Conservation (phyloP, 805 yeast genomes). For the Suhomyces emberorum region DNA sequence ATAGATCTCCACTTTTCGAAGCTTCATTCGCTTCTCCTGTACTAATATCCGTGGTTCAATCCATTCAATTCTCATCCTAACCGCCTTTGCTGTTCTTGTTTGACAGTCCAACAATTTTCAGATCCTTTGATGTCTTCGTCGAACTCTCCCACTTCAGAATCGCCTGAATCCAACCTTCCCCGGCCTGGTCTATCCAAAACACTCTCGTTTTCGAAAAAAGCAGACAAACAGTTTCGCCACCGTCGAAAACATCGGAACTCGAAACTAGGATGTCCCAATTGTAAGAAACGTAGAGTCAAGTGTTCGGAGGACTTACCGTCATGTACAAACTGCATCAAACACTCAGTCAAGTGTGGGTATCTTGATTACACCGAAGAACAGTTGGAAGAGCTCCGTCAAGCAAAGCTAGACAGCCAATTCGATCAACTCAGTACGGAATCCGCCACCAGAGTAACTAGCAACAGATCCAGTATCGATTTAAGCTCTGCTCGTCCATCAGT, state of each 20-base stretch:
- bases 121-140: background rate
- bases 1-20: too few species aligned
- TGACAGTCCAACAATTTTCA: too few species aligned
- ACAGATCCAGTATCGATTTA: too few species aligned
- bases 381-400: slow-evolving; percentile 23
- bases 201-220: background rate
- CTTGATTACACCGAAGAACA: slow-evolving; percentile 32
- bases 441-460: background rate
- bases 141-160: background rate
- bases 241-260: slow-evolving; percentile 25
- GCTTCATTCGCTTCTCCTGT: too few species aligned
- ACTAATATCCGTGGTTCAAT: too few species aligned
- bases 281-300: slow-evolving; percentile 49
- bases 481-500: too few species aligned
- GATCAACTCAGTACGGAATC: too few species aligned
- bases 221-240: slow-evolving; percentile 7
- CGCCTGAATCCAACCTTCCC: slow-evolving; percentile 1
- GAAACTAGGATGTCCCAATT: slow-evolving; percentile 46
- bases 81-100: too few species aligned
- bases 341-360: slow-evolving; percentile 38
- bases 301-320: slow-evolving; percentile 42
- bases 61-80: too few species aligned
- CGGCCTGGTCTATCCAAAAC: background rate
- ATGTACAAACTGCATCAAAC: slow-evolving; percentile 40
- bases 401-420: slow-evolving; percentile 11